phyloP scores from a whole-genome alignment of 345 rosid genomes.

The Citrus reticulata region DNA sequence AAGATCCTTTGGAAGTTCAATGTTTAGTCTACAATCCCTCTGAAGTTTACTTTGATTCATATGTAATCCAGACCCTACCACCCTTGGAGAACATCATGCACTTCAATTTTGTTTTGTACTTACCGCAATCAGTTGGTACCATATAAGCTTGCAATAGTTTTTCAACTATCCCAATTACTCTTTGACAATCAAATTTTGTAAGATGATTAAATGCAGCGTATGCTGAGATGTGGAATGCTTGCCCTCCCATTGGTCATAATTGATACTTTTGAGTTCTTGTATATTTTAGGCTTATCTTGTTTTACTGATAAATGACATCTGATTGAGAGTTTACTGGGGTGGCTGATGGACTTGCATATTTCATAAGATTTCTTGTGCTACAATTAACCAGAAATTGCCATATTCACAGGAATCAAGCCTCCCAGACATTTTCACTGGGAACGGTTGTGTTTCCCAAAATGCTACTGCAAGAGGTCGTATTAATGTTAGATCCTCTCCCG shows the following conservation, averaged over 20 bases:
- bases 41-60: not conserved
- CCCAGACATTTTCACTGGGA: constrained; percentile 47
- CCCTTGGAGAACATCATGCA: not conserved
- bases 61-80: not conserved
- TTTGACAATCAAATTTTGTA: not conserved
- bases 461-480: constrained; percentile 53
- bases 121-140: not conserved
- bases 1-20: not conserved
- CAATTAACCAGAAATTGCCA: constrained; percentile 2
- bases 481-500: constrained; percentile 35
- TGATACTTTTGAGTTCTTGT: not conserved
- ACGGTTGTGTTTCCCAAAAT: constrained; percentile 53
- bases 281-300: not conserved
- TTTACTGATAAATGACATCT: not conserved
- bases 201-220: not conserved
- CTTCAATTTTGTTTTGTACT: not conserved
- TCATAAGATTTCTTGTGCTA: not conserved
- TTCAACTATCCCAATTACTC: not conserved
- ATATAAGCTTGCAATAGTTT: not conserved
- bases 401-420: constrained; percentile 75
- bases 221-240: not conserved
- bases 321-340: not conserved
- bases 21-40: not conserved
- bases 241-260: not conserved
- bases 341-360: not conserved